Percentiles rank a stretch among this genome's conserved stretches.
These are phyloP conservation scores for Zygnema circumcarinatum DNA, from an alignment of 139 green algal genomes.

Conservation along the genomic window DNA sequence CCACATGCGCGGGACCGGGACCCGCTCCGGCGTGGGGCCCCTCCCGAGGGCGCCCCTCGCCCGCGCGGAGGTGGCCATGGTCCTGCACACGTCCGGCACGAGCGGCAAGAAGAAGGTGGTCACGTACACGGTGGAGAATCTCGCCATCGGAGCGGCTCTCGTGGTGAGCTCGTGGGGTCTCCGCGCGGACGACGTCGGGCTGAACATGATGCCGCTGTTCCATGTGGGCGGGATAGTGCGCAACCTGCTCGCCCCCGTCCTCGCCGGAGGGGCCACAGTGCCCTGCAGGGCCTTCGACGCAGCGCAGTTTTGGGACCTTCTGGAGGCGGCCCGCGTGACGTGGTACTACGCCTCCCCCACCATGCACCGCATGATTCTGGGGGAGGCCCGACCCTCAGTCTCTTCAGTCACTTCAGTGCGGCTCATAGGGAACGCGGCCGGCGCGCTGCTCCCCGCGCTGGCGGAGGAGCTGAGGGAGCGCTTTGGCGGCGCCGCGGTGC, in stretches of 20 bases:
- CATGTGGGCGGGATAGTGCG: constrained; percentile 51
- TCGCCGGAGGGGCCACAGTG: constrained; percentile 28
- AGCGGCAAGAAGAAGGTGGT: constrained; percentile 59
- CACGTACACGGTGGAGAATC: constrained; percentile 16
- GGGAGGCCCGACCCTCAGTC: neutral
- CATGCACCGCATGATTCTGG: constrained; percentile 48
- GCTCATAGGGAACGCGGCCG: constrained; percentile 43
- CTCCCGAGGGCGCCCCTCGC: neutral
- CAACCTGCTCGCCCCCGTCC: constrained; percentile 44
- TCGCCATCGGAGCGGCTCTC: constrained; percentile 17
- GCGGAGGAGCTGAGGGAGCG: constrained; percentile 17
- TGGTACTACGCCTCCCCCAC: constrained; percentile 58
- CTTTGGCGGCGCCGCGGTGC: constrained; percentile 26
- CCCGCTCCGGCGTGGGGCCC: neutral
- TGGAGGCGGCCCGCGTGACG: constrained; percentile 13
- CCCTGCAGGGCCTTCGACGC: constrained; percentile 45
- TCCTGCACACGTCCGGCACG: constrained; percentile 38
- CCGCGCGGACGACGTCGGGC: constrained; percentile 13
- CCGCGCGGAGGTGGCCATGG: neutral
- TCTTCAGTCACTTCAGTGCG: neutral
- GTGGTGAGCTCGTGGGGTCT: constrained; percentile 27
- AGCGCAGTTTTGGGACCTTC: constrained; percentile 47
- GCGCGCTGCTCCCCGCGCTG: constrained; percentile 4
- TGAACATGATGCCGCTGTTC: constrained; percentile 57
- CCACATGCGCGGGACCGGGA: neutral